Base-by-base conservation (phyloP, 805 yeast genomes). In the Wickerhamiella azyma region DNA sequence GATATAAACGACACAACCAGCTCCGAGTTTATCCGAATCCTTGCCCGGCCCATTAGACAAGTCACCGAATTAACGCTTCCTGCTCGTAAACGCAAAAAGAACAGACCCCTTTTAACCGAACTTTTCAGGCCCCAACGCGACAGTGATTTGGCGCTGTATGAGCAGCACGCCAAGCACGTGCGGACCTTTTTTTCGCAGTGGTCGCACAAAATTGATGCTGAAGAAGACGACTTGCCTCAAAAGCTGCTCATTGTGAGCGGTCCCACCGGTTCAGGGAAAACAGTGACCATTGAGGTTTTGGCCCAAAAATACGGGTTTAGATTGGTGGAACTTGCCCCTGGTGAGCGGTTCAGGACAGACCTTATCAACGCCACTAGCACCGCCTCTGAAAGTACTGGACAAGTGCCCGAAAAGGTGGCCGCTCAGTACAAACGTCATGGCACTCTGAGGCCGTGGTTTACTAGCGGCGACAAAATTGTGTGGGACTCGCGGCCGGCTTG, bases 221-320 rank as follows among this genome's bases (percentile, higher is more conserved):
- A 39, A 13, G 39, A 9, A 7, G 45, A 37, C 8, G 16, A 7
- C 9, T 10, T 9, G 14, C 39, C 37, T 2, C 41, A 17, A 10
- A 80, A 76, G 52, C 69, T 92, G 0, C 59, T 92, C 17, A 65
- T 92, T 36, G 72, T 92, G 9, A 85, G 81, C 59, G 98, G 98
- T 0, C 92, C 95, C 0, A 86, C 95, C 0, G 98, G 98, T 1
- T 70, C 81, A 14, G 98, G 98, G 9, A 89, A 89, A 59, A 88
- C 97, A 0, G 75, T 92, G 0, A 79, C 86, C 1, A 85, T 89
- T 0, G 96, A 88, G 57, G 75, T 85, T 1, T 71, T 86, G 10
- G 39, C 40, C 16, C 17, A 36, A 14, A 26, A 46, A 24, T 30
- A n/a, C 17, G 49, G 49, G 30, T 41, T 46, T 17, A 14, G 39